Evolutionary conservation across 129 eudicot species (phyloP), one percentile per base, ranked within the genome.

Genomic region (Pulicaria dysenterica): DNA sequence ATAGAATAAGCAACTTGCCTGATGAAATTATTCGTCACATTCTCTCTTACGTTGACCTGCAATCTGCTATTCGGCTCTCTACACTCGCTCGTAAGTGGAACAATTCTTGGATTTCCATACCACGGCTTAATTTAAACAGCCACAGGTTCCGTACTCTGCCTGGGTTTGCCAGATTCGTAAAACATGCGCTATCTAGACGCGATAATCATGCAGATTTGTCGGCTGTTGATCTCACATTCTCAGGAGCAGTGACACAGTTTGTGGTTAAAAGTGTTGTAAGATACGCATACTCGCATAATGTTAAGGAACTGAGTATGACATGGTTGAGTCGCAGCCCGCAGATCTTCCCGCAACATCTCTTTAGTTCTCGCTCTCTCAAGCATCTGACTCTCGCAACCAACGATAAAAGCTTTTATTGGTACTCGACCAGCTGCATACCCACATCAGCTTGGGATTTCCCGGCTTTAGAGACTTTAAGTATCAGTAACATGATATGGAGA

Each of bases 1-100:
- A 75, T 46, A 75, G 59, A 65, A 14, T 75, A 31, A 66, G 73
- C 57, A 65, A 39, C 54, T 75, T 75, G 67, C 73, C 80, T 0
- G 50, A 65, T 43, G 66, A 65, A 3, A 16, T 55, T 44, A 75
- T 66, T 42, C 73, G 9, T 55, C 67, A 44, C 48, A 65, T 75
- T 46, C 49, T 75, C 15, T 56, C 80, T 36, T 66, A 55, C 36
- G 62, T 48, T 4, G 73, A 75, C 55, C 31, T 16, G 12, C 55
- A 44, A 54, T 43, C 42, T 36, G 41, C 58, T 16, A 47, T 75
- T 44, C 80, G 34, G 55, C 66, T 67, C 37, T 9, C 58, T 12
- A 7, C 24, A 3, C 24, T 75, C 73, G 66, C 80, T 14, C 36
- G 4, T 3, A 54, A 5, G 45, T 75, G 73, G 73, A 45, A 56